Evolutionary conservation across 2,329 filamentous ascomycete species (phyloP), one percentile per base, ranked within the genome.

Genomic region (Fusarium sp.): DNA sequence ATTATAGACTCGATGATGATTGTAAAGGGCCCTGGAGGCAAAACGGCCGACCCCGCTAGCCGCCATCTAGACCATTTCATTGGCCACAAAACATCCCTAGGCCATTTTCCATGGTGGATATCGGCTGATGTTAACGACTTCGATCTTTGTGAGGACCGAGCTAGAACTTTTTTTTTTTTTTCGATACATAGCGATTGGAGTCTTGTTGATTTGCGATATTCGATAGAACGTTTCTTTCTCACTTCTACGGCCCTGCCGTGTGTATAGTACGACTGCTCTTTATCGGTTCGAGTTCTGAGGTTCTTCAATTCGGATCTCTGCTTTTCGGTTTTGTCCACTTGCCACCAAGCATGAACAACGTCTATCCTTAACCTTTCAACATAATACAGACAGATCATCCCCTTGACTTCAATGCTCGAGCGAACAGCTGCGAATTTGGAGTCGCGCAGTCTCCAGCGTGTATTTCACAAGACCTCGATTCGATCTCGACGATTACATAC

Each of bases 381-480:
- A 36, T 76, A 77, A 75, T 59, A 63, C 38, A 63, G 28, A 65
- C 38, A 63, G 28, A 65, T 26, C 45, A 28, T n/a, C 52, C 51
- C 38, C 65, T 54, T 59, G 64, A 66, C 67, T 62, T 84, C 82
- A 80, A 89, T 90, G 87, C 86, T 90, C 77, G 88, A 90, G 84
- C 86, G 87, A 85, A 88, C 88, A 64, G 87, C 87, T 45, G 85
- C 85, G 70, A 85, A 83, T 80, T 81, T 90, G 81, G 88, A 90
- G 85, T 85, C 87, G 80, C 86, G 87, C 83, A 84, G 84, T 75
- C 82, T 90, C 79, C 86, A 87, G 80, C 84, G 87, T 80, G 84
- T 88, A 70, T 82, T 89, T 63, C 84, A 85, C 28, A 79, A 76
- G 51, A 74, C 82, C 54, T 76, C 85, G 41, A 84, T 83, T 72